Evolutionary conservation across 352 stramenopile genomes (phyloP).

Genomic region (Pythium pyrilobum): DNA sequence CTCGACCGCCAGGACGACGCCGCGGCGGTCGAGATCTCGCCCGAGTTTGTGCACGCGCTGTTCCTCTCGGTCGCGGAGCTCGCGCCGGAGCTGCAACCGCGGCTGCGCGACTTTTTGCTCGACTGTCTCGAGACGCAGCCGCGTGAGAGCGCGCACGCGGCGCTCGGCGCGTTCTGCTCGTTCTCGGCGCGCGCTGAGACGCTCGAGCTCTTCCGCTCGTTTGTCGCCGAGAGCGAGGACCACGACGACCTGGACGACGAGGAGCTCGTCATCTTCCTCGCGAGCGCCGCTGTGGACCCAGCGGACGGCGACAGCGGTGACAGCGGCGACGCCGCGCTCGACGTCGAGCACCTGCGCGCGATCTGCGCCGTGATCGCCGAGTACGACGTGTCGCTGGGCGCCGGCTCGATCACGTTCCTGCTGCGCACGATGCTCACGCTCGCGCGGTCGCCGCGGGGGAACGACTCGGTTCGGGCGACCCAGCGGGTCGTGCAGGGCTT

Average conservation of each 20-base stretch:
- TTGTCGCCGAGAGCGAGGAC: slow-evolving; percentile 24
- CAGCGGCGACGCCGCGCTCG: background rate
- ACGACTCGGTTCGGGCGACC: background rate
- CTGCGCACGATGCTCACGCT: slow-evolving; percentile 8
- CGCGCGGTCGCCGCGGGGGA: background rate
- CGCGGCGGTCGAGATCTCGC: slow-evolving; percentile 24
- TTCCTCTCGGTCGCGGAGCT: slow-evolving; percentile 31
- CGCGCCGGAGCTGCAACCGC: slow-evolving; percentile 24
- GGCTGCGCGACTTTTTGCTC: slow-evolving; percentile 41
- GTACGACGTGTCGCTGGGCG: slow-evolving; percentile 5
- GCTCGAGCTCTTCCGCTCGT: slow-evolving; percentile 32
- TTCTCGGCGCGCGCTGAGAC: slow-evolving; percentile 25
- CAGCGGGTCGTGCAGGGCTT: slow-evolving; percentile 8
- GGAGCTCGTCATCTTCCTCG: slow-evolving; percentile 57
- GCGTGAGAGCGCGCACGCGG: slow-evolving; percentile 33
- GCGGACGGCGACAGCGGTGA: background rate
- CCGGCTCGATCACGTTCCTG: slow-evolving; percentile 14
- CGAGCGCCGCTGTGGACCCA: slow-evolving; percentile 28
- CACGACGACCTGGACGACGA: slow-evolving; percentile 37
- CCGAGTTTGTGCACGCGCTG: slow-evolving; percentile 46
- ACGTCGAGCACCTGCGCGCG: slow-evolving; percentile 3
- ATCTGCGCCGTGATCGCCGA: slow-evolving; percentile 8
- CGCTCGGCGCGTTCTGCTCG: slow-evolving; percentile 54
- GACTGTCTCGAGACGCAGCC: slow-evolving; percentile 34
- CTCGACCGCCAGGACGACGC: slow-evolving; percentile 35